Conservation (phyloP, 306 rosid species). For the Geum urbanum region DNA sequence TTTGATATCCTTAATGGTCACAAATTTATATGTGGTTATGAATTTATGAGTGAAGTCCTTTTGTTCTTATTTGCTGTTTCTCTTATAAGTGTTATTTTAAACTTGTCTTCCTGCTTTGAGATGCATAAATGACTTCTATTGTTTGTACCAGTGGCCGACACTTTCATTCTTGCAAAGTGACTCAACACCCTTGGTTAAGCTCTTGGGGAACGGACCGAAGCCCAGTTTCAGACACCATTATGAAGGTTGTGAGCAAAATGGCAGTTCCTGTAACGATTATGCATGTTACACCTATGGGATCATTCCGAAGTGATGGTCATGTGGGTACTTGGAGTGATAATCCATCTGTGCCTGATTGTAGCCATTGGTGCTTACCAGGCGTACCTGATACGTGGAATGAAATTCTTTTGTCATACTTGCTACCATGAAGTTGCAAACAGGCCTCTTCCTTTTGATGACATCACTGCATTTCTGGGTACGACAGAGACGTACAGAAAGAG, state of each 20-base stretch:
- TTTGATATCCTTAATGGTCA: background rate
- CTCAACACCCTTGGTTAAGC: constrained; percentile 51
- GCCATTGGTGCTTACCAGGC: constrained; percentile 99
- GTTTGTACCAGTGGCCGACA: constrained; percentile 49
- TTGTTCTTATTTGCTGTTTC: background rate
- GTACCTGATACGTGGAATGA: constrained; percentile 99
- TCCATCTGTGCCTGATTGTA: constrained; percentile 82
- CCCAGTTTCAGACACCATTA: constrained; percentile 55
- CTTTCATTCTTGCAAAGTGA: constrained; percentile 61
- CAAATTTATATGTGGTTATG: background rate
- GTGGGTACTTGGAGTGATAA: constrained; percentile 78
- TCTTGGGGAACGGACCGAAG: constrained; percentile 49
- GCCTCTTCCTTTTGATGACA: background rate
- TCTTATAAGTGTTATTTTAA: background rate
- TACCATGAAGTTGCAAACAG: constrained; percentile 19
- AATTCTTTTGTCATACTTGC: constrained; percentile 60
- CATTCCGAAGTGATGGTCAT: constrained; percentile 79
- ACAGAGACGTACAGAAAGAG: background rate
- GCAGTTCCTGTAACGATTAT: constrained; percentile 44
- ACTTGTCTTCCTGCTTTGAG: background rate
- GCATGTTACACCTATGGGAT: constrained; percentile 70
- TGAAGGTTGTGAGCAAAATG: constrained; percentile 53
- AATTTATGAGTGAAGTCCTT: background rate
- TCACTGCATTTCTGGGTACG: background rate
- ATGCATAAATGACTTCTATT: constrained; percentile 7